phyloP scores from a whole-genome alignment of 345 rosid genomes.

The Viola odorata region DNA sequence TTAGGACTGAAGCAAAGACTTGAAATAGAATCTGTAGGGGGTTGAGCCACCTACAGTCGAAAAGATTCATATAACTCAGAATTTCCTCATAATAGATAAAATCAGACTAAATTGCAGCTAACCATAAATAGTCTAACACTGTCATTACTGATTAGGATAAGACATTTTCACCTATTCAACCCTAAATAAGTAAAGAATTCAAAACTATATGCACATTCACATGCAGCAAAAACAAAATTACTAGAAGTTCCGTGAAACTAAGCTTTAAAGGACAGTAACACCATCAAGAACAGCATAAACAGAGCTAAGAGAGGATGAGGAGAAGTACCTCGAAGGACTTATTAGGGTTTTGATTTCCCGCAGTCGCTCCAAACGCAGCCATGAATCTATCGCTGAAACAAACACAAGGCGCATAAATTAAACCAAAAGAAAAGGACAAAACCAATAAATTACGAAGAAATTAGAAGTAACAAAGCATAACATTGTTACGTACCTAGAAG shows the following conservation, averaged over 20 bases:
- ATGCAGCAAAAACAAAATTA: neutral
- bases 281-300: neutral
- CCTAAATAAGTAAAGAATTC: neutral
- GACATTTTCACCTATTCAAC: neutral
- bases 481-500: too few relatives aligned
- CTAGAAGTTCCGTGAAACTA: neutral
- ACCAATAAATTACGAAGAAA: neutral
- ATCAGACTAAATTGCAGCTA: too few relatives aligned
- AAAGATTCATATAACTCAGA: neutral
- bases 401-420: neutral
- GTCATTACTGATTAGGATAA: too few relatives aligned
- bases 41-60: slow-evolving; percentile 58
- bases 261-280: neutral
- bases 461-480: too few relatives aligned
- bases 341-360: slow-evolving; percentile 59
- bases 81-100: neutral
- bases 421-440: neutral
- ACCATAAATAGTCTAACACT: too few relatives aligned
- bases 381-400: slow-evolving; percentile 13
- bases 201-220: neutral
- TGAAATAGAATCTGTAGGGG: slow-evolving; percentile 80
- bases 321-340: slow-evolving; percentile 65
- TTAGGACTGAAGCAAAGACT: slow-evolving; percentile 92
- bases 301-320: neutral
- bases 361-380: slow-evolving; percentile 54